A percentile compares a stretch with the other conserved stretches of the same genome.
These are phyloP conservation scores for Pleurotus sapidus DNA, from an alignment of 768 basidiomycete species.

Conservation along the genomic window DNA sequence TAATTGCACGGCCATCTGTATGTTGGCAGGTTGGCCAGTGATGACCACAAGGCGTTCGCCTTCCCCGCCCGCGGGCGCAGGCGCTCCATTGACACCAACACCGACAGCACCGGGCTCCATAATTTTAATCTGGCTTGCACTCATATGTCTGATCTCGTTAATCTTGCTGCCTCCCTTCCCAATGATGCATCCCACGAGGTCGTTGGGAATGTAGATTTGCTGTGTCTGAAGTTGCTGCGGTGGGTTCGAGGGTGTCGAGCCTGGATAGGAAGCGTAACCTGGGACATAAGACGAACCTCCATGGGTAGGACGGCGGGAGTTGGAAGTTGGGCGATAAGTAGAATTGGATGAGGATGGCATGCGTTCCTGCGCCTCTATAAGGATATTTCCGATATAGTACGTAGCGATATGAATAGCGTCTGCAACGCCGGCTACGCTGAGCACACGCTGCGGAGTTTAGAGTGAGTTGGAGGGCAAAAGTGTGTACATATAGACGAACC, in stretches of 20 bases:
- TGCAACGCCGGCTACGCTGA: slow-evolving; percentile 97
- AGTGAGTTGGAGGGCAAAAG: slow-evolving; percentile 9
- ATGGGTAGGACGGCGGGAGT: slow-evolving; percentile 37
- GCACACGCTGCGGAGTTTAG: slow-evolving; percentile 67
- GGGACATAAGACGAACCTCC: slow-evolving; percentile 69
- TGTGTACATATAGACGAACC: slow-evolving; percentile 43
- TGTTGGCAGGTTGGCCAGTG: slow-evolving; percentile 91
- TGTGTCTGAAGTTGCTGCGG: slow-evolving; percentile 87
- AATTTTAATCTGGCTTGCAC: slow-evolving; percentile 95
- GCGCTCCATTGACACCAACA: slow-evolving; percentile 64
- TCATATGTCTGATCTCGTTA: slow-evolving; percentile 96
- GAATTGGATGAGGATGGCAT: slow-evolving; percentile 68
- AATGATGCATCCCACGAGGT: slow-evolving; percentile 95
- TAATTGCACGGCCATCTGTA: slow-evolving; percentile 94
- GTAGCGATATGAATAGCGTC: slow-evolving; percentile 99
- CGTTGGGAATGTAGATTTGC: slow-evolving; percentile 97
- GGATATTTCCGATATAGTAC: slow-evolving; percentile 98
- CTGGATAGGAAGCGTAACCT: slow-evolving; percentile 51
- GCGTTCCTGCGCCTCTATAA: slow-evolving; percentile 89
- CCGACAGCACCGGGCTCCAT: slow-evolving; percentile 92
- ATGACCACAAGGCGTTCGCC: slow-evolving; percentile 94
- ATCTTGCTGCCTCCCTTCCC: slow-evolving; percentile 98
- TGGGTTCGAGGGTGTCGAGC: slow-evolving; percentile 44
- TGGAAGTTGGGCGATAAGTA: slow-evolving; percentile 65
- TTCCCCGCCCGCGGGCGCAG: slow-evolving; percentile 70